These are phyloP conservation scores for Lachancea thermotolerans DNA, from an alignment of 805 yeast species.

Conservation along the genomic window DNA sequence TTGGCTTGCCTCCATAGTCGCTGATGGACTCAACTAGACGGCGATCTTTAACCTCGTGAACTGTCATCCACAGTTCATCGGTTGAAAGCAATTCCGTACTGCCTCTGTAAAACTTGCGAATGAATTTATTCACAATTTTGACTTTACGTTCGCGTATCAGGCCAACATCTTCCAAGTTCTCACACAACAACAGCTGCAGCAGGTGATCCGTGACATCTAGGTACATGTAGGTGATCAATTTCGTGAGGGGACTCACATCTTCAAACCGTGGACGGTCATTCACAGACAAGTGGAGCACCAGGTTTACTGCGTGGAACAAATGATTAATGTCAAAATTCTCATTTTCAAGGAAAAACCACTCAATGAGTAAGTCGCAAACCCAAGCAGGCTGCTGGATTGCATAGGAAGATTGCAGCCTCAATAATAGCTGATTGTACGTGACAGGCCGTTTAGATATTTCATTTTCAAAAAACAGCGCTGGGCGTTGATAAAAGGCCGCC, in stretches of 20 bases:
- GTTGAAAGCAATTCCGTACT: constrained; percentile 14
- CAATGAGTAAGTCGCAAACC: constrained; percentile 5
- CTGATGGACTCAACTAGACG: constrained; percentile 16
- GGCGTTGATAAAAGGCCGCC: constrained; percentile 11
- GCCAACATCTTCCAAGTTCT: constrained; percentile 5
- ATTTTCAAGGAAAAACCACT: constrained; percentile 10
- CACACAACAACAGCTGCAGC: constrained; percentile 5
- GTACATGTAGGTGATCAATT: constrained; percentile 3
- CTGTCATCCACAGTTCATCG: constrained; percentile 17
- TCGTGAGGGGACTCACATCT: constrained; percentile 3
- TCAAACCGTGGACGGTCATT: constrained; percentile 1
- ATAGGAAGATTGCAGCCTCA: constrained; percentile 6
- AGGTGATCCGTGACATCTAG: constrained; percentile 1
- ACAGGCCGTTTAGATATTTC: constrained; percentile 6
- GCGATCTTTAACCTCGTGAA: constrained; percentile 15
- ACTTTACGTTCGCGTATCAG: constrained; percentile 5
- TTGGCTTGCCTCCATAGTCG: constrained; percentile 23
- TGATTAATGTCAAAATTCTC: constrained; percentile 7
- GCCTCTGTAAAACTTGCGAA: constrained; percentile 10
- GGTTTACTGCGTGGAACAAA: constrained; percentile 11
- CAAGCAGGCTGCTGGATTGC: constrained; percentile 8
- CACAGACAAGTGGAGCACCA: constrained; percentile 9
- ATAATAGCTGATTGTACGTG: constrained; percentile 10
- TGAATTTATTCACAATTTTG: constrained; percentile 8
- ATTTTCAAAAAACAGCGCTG: constrained; percentile 14